Evolutionary conservation across 768 basidiomycete species (phyloP), one percentile per base, ranked within the genome.

Genomic region (Mycena galericulata): DNA sequence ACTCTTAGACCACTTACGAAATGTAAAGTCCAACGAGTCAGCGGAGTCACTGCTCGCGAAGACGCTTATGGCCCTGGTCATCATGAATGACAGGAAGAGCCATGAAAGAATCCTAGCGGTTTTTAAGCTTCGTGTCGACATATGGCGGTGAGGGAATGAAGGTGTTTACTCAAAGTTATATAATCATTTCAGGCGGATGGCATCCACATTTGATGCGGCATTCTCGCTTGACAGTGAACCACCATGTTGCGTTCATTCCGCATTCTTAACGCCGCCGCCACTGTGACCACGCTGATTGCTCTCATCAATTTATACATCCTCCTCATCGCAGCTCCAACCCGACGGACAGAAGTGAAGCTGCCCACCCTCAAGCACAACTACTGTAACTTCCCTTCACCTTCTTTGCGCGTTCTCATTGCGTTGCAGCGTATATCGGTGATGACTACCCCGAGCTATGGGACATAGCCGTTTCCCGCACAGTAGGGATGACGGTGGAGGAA

Each of bases 361-460:
- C n/a, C n/a, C n/a, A n/a, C n/a, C n/a, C n/a, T n/a, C n/a, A n/a
- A n/a, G 8, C 10, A 34, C 30, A 34, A n/a, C 30, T 53, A 53
- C 32, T 53, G 50, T 53, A 34, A 50, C 18, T 4, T 29, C 20
- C 11, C 50, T n/a, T n/a, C 17, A 2, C 26, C 18, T 32, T 50
- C 20, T 29, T 15, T 8, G 20, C 46, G 14, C 4, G 30, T 53
- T 53, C 50, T 53, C 14, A 34, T 32, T n/a, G n/a, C 20, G 14
- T 53, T 32, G 22, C 40, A 82, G 80, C 77, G 1, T 79, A 74
- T 54, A 62, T 76, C 7, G 79, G 74, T 2, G 65, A 74, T 38
- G 81, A 82, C 68, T 74, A 72, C 51, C 80, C 80, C 22, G 66
- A 73, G 32, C 38, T 66, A 18, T 76, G 72, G 72, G 62, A 78